Conservation (phyloP, 257 asterid species). For the Nicotiana paniculata region DNA sequence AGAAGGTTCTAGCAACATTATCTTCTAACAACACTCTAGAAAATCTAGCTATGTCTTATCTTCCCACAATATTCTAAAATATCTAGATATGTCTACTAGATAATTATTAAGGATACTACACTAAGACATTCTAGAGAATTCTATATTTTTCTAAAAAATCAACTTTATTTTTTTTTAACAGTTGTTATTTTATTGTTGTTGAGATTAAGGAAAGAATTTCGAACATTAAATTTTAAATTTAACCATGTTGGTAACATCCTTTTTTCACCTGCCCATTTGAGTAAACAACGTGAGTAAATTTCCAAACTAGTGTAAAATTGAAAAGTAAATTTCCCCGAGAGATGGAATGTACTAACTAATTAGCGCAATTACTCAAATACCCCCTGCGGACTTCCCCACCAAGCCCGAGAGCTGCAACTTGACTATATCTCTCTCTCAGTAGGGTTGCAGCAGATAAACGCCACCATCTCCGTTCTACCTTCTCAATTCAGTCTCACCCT, state of each 20-base stretch:
- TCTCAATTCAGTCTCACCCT: conserved; percentile 11
- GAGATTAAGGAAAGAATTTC: too few relatives aligned
- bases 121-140: too few relatives aligned
- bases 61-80: too few relatives aligned
- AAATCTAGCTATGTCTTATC: too few relatives aligned
- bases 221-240: not conserved
- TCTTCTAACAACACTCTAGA: too few relatives aligned
- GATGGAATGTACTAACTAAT: not conserved
- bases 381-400: conserved; percentile 1
- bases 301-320: not conserved
- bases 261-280: not conserved
- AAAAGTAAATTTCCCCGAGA: not conserved
- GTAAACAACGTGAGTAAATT: too few relatives aligned
- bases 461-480: conserved; percentile 41
- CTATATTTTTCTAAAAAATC: too few relatives aligned
- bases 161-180: too few relatives aligned
- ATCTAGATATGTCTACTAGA: too few relatives aligned
- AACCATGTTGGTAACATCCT: not conserved
- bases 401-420: not conserved
- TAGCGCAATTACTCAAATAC: not conserved
- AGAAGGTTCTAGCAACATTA: too few relatives aligned
- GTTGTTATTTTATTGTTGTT: too few relatives aligned
- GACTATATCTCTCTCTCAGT: conserved; percentile 26
- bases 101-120: too few relatives aligned
- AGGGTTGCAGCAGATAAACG: conserved; percentile 93